A percentile compares a stretch with the other conserved stretches of the same genome.
phyloP scores from a whole-genome alignment of 148 eudicot genomes.

The Arbutus unedo region DNA sequence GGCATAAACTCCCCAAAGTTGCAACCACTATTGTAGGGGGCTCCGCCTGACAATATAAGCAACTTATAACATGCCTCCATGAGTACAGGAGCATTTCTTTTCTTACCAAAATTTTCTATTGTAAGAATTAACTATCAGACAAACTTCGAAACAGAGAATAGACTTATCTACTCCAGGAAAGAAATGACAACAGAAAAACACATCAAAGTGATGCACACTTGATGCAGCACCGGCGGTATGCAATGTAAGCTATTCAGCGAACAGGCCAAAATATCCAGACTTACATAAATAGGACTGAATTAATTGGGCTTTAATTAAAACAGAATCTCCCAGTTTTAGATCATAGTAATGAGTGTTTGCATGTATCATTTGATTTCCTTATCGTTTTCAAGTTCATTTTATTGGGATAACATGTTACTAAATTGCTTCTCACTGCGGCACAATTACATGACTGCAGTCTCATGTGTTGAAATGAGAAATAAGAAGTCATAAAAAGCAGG shows the following conservation, averaged over 20 bases:
- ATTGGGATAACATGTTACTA: background rate
- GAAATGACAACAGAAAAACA: background rate
- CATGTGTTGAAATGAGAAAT: background rate
- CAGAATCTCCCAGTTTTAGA: background rate
- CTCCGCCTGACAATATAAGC: slow-evolving; percentile 57
- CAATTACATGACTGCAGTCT: background rate
- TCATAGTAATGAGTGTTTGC: background rate
- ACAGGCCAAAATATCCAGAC: background rate
- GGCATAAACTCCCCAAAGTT: slow-evolving; percentile 79
- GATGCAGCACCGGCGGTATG: background rate
- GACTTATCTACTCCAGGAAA: slow-evolving; percentile 1
- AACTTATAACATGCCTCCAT: background rate
- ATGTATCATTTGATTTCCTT: background rate
- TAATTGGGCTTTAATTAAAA: background rate
- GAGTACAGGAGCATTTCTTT: background rate
- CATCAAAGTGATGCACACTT: background rate
- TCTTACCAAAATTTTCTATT: background rate
- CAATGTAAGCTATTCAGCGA: background rate
- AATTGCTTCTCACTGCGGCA: background rate
- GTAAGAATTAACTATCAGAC: background rate
- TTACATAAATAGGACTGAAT: background rate
- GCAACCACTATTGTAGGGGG: slow-evolving; percentile 90
- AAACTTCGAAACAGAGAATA: slow-evolving; percentile 2
- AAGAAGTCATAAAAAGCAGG: background rate
- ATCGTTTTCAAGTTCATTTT: background rate